Evolutionary conservation across 2,329 filamentous ascomycete genomes (phyloP), one percentile per base, ranked within the genome.

Genomic region (Huntiella decipiens): DNA sequence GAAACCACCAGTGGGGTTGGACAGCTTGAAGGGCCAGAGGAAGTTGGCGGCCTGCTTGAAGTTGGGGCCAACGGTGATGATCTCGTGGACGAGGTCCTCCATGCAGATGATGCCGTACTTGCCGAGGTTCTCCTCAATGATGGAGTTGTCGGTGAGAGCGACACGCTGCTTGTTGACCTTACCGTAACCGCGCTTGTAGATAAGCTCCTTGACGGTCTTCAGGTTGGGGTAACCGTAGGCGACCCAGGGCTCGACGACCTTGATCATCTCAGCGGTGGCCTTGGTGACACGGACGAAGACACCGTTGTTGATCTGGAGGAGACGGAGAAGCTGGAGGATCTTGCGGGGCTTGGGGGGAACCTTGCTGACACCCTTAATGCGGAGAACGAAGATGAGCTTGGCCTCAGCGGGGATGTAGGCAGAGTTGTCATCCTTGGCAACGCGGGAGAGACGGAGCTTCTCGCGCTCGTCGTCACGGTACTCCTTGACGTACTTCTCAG

Each of bases 281-380:
- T 96, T 98, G 72, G 87, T 96, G 63, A 95, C 74, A 63, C 79
- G 81, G 70, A 98, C 74, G 73, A 98, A 98, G 68, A 95, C 85
- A 68, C 88, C 91, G 68, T 94, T 96, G 84, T 98, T 98, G 82
- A 98, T 98, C 76, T 98, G 91, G 61, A 98, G 81, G 56, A 98
- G 85, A 75, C 91, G 88, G 66, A 98, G 87, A 52, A 98, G 84
- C 73, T 98, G 91, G 60, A 98, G 79, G 63, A 94, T 96, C 81
- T 98, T 98, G 77, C 91, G 87, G 69, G 92, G 92, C 83, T 98
- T 96, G 60, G 91, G 91, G 65, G 92, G 79, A 61, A 98, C 96
- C 83, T 98, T 98, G 84, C 96, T 96, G 86, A 98, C 96, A 93
- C 88, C 91, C 85, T 98, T 98, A 77, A 98, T 98, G 67, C 91